Conservation (phyloP, 192 early-diverging fungal species). For the Coemansia sp. region DNA sequence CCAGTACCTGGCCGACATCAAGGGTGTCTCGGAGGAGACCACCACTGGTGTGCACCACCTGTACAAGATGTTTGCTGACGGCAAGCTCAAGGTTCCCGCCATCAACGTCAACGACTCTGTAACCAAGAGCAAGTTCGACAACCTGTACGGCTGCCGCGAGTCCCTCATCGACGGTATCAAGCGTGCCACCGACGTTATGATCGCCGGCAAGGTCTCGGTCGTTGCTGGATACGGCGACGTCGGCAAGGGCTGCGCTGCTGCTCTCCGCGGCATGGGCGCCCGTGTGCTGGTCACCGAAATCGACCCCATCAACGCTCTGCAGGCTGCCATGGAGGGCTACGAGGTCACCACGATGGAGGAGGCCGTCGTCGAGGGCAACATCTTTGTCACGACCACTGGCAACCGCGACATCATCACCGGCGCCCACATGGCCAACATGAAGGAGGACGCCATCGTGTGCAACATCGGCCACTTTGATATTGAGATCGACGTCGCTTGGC, state of each 20-base stretch:
- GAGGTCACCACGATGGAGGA: constrained; percentile 99
- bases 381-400: constrained; percentile 99
- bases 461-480: constrained; percentile 99
- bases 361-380: constrained; percentile 86
- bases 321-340: constrained; percentile 99
- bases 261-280: constrained; percentile 96
- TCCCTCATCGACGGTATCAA: constrained; percentile 99
- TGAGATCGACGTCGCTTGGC: constrained; percentile 98
- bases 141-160: constrained; percentile 99
- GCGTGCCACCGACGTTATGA: constrained; percentile 99
- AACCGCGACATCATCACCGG: constrained; percentile 98
- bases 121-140: constrained; percentile 99
- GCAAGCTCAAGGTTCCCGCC: constrained; percentile 95
- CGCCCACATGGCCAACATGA: constrained; percentile 89
- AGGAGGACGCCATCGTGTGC: constrained; percentile 98
- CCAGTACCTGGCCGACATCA: constrained; percentile 79
- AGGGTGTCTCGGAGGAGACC: constrained; percentile 98
- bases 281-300: constrained; percentile 97
- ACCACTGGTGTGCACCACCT: constrained; percentile 99
- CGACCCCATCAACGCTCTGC: constrained; percentile 99
- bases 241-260: constrained; percentile 98
- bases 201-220: constrained; percentile 97
- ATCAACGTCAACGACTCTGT: constrained; percentile 99
- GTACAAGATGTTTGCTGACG: constrained; percentile 97
- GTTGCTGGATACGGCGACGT: constrained; percentile 99